Evolutionary conservation across 1,284 basidiomycete genomes (phyloP), one percentile per base, ranked within the genome.

Genomic region (Ceratobasidium sp.): DNA sequence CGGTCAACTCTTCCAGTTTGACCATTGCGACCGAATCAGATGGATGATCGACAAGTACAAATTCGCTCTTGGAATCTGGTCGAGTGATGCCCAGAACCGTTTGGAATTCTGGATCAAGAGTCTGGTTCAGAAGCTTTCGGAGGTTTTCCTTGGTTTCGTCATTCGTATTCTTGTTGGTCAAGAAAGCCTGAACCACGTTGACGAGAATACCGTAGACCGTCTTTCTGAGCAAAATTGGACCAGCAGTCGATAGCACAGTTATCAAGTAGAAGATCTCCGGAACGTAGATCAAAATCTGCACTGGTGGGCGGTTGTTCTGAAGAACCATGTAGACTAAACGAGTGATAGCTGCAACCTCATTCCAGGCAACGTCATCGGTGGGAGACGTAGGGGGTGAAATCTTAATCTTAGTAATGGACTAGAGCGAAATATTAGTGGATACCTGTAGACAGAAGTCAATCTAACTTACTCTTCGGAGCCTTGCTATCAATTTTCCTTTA

Each of bases 231-330:
- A 89, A 80, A 0, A 89, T 81, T 0, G 91, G 86, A 9, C 94
- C 94, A 21, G 88, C 88, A 12, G 88, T 91, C 6, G 90, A 88
- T 1, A 92, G 84, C 21, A 95, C 84, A 1, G 89, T 89, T 71
- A 93, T 87, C 39, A 93, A 83, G 79, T 96, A 92, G 55, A 90
- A 84, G 43, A 92, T 84, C 78, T 97, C 94, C 0, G 94, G 92
- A 3, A 95, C 85, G 79, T 90, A 94, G 32, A 95, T 83, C 77
- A 93, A 91, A 64, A 88, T 88, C 75, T 90, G 88, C 21, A 85
- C 83, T 1, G 86, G 82, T 39, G 89, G 85, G 55, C 85, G 86
- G 0, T 87, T 85, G 61, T 89, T 87, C 76, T 92, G 90, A 50
- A 89, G 87, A 21, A 92, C 87, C 8, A 90, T 85, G 18, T 92